These are phyloP conservation scores for Trichoderma lentiforme DNA, from an alignment of 2,329 filamentous ascomycete genomes.

Conservation along the genomic window DNA sequence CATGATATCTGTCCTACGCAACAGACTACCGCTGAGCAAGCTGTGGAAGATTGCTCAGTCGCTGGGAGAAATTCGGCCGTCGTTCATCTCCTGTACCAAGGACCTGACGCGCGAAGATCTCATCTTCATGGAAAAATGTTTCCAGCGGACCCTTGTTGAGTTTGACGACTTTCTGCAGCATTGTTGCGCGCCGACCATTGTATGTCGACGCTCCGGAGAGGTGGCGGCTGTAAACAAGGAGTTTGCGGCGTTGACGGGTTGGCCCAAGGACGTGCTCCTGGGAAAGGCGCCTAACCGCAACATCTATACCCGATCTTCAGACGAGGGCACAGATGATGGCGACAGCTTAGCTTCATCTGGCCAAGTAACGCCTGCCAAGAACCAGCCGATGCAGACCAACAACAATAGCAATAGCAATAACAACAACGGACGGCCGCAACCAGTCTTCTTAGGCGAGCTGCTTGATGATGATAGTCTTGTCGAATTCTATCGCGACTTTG, in stretches of 20 bases:
- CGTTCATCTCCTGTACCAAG: constrained; percentile 87
- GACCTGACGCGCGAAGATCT: constrained; percentile 86
- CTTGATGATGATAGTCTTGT: constrained; percentile 91
- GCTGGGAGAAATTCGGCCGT: constrained; percentile 83
- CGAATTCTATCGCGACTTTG: constrained; percentile 94
- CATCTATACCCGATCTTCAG: constrained; percentile 62
- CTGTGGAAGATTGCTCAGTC: constrained; percentile 81
- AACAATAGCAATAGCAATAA: constrained; percentile 36
- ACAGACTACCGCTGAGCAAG: constrained; percentile 73
- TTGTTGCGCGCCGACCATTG: constrained; percentile 84
- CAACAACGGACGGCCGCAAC: constrained; percentile 58
- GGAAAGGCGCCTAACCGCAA: constrained; percentile 87
- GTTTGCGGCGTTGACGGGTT: constrained; percentile 92
- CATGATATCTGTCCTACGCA: constrained; percentile 74
- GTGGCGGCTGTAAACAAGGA: constrained; percentile 95
- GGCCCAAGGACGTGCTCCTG: constrained; percentile 84
- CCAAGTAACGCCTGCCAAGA: constrained; percentile 47
- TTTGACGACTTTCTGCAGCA: constrained; percentile 90
- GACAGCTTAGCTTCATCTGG: constrained; percentile 34
- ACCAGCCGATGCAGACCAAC: constrained; percentile 42
- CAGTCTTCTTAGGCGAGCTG: constrained; percentile 87
- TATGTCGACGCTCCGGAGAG: constrained; percentile 88
- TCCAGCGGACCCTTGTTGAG: constrained; percentile 88
- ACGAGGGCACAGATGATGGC: constrained; percentile 34
- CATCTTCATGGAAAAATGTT: constrained; percentile 96